Conservation (phyloP, 1,139 yeast genomes). For the Yamadazyma diddensiae region DNA sequence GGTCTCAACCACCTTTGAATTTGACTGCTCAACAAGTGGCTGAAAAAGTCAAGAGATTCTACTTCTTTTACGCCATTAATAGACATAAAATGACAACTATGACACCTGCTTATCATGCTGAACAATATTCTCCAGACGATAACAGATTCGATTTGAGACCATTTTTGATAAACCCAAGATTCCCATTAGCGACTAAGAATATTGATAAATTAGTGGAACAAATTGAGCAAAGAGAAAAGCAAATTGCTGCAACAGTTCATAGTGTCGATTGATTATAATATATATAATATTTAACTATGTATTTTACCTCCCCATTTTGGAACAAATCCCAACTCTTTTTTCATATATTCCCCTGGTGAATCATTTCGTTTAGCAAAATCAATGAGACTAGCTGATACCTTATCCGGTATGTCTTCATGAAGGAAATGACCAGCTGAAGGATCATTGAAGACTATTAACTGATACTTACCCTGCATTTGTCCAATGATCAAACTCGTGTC, state of each 20-base stretch:
- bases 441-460: slow-evolving; percentile 73
- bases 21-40: slow-evolving; percentile 83
- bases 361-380: slow-evolving; percentile 50
- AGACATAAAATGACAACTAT: slow-evolving; percentile 96
- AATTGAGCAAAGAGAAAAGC: slow-evolving; percentile 39
- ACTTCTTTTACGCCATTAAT: slow-evolving; percentile 89
- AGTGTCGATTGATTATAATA: slow-evolving; percentile 27
- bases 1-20: slow-evolving; percentile 71
- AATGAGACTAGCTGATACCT: slow-evolving; percentile 54
- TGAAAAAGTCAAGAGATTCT: slow-evolving; percentile 86
- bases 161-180: slow-evolving; percentile 85
- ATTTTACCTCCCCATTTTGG: slow-evolving; percentile 56
- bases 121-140: slow-evolving; percentile 96
- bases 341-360: slow-evolving; percentile 33
- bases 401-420: slow-evolving; percentile 83
- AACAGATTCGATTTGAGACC: slow-evolving; percentile 95
- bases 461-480: slow-evolving; percentile 96
- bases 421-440: slow-evolving; percentile 78
- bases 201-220: slow-evolving; percentile 71
- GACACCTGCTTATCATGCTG: slow-evolving; percentile 97
- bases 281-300: slow-evolving; percentile 16
- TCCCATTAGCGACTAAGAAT: slow-evolving; percentile 85
- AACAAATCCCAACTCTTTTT: slow-evolving; percentile 37
- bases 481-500: slow-evolving; percentile 87
- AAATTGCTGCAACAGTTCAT: slow-evolving; percentile 20